Evolutionary conservation across 2,329 filamentous ascomycete genomes (phyloP), one percentile per base, ranked within the genome.

Genomic region (Trichoderma endophyticum): DNA sequence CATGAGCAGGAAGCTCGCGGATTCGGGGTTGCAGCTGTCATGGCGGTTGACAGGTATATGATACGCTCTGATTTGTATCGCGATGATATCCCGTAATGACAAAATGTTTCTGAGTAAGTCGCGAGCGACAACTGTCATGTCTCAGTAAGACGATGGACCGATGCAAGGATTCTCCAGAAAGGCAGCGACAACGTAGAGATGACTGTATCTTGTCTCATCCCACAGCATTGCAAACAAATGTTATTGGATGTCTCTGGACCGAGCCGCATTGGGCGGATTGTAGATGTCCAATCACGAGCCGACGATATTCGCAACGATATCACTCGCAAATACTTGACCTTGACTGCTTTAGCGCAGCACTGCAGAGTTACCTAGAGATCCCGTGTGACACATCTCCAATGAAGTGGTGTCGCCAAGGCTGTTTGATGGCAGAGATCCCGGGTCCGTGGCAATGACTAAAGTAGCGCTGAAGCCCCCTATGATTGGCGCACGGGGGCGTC

Each of bases 401-500:
- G 11, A 68, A 32, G 26, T 9, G 54, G 54, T 59, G 30, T 36
- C 48, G 51, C 48, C 48, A 68, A 59, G 54, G 18, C 54, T 62
- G 14, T n/a, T 43, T 48, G 28, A 48, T 43, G 32, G 36, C 32
- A n/a, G 54, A 32, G 26, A 34, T 36, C 67, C 67, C 28, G n/a
- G 57, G 1, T 5, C 67, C 26, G 43, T 54, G 28, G 9, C 21
- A 43, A 59, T 18, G 67, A 70, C 67, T 62, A 70, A 70, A 70
- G 39, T 54, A 70, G 67, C 57, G 67, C 67, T 26, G 28, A 51
- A 62, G 57, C 28, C 56, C 67, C 18, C 67, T 54, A 51, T 70
- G 67, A 70, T 70, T 70, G 67, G 57, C 30, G 67, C 67, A 59
- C 14, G 67, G 67, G 66, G 67, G 67, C 67, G 67, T 61, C 67